Base-by-base conservation (phyloP, 768 basidiomycete genomes). In the Mycena kentingensis region DNA sequence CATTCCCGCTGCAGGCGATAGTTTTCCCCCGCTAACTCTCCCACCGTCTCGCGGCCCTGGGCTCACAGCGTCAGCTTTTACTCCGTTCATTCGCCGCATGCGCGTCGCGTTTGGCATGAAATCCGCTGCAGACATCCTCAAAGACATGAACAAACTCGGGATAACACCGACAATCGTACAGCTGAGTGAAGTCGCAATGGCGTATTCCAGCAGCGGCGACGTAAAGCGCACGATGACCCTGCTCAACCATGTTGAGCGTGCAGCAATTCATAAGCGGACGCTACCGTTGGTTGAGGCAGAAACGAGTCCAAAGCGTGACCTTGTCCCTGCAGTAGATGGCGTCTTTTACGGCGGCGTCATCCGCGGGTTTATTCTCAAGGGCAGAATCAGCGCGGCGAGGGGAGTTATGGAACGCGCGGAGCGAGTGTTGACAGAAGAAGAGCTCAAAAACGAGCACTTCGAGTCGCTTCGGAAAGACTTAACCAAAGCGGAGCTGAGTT, bases 81-180 rank as follows among this genome's bases (percentile, higher is more conserved):
- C 73, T 1, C 75, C 81, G 0, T 87, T 87, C 62, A 65, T 86
- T 34, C 63, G 68, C 29, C 64, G 63, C 18, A 68, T 82, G 58
- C 71, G 73, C 45, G 48, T 57, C 4, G 45, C 61, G 3, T 57
- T 54, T 25, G 69, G 73, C 1, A 62, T 74, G 1, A 41, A 59
- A 4, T 62, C 63, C 25, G 80, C 77, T 0, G 60, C 69, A 0
- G 53, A 58, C 19, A 70, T 85, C 18, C 45, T 87, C 32, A 57
- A 56, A n/a, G 83, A 87, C 60, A 85, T 88, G 82, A 39, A 71
- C 3, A 45, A 60, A 6, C 60, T 77, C 0, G 77, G 77, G 4
- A 55, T 87, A 25, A 46, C 60, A 5, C 84, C 84, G 0, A 66
- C 66, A 21, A 59, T 73, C 6, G 64, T 77, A n/a, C 77, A 81